A percentile compares a stretch with the other conserved stretches of the same genome.
phyloP scores from a whole-genome alignment of 2,329 filamentous ascomycete species.

The Cladophialophora bantiana region DNA sequence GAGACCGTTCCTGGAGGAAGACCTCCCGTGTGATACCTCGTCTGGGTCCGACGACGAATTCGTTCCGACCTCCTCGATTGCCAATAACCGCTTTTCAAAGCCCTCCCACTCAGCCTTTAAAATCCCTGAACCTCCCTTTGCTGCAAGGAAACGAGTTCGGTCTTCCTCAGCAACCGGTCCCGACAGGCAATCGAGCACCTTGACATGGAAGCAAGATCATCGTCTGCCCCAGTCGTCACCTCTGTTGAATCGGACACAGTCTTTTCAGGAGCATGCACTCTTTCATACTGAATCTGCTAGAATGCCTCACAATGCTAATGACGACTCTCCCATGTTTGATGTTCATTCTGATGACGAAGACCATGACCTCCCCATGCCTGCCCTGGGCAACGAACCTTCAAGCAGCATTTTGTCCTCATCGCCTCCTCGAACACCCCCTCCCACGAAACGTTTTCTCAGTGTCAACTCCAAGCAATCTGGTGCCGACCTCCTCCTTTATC shows the following conservation, averaged over 20 bases:
- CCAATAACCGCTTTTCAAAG: conserved; percentile 40
- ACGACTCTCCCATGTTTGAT: conserved; percentile 46
- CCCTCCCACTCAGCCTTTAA: conserved; percentile 48
- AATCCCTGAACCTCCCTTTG: conserved; percentile 56
- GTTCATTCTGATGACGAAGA: conserved; percentile 73
- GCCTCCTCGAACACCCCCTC: conserved; percentile 82
- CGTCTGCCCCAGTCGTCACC: conserved; percentile 86
- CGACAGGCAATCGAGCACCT: conserved; percentile 53
- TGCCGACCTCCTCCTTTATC: conserved; percentile 79
- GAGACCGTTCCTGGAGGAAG: conserved; percentile 71
- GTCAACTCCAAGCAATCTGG: conserved; percentile 75
- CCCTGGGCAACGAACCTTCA: conserved; percentile 63
- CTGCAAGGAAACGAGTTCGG: conserved; percentile 70
- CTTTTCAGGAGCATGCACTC: conserved; percentile 76
- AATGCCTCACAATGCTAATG: conserved; percentile 58
- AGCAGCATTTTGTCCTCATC: conserved; percentile 70
- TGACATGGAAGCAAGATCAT: conserved; percentile 78
- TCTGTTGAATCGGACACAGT: conserved; percentile 69
- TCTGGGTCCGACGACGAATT: conserved; percentile 74
- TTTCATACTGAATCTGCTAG: conserved; percentile 77
- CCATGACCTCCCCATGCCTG: conserved; percentile 76
- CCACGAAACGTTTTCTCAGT: conserved; percentile 55
- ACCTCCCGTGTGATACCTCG: conserved; percentile 85
- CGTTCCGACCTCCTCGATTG: conserved; percentile 77
- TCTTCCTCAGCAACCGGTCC: conserved; percentile 69